These are phyloP conservation scores for Spathaspora sp. DNA, from an alignment of 805 yeast species.

Conservation along the genomic window DNA sequence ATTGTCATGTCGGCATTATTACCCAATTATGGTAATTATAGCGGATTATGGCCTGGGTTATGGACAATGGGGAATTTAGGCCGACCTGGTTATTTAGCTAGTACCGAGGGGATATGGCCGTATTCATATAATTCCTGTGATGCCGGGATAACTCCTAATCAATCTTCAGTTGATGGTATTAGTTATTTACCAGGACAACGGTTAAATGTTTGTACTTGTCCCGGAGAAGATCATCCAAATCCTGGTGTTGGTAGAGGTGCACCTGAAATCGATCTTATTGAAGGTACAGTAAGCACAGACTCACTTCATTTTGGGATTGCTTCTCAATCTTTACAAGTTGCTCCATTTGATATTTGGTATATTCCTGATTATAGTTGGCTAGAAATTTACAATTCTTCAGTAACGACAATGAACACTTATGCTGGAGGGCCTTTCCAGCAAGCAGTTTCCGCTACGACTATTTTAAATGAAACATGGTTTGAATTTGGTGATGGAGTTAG, in stretches of 20 bases:
- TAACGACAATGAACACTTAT: slow-evolving; percentile 81
- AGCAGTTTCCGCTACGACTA: slow-evolving; percentile 83
- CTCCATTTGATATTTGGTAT: slow-evolving; percentile 95
- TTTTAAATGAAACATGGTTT: slow-evolving; percentile 81
- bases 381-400: slow-evolving; percentile 62
- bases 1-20: slow-evolving; percentile 29
- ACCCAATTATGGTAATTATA: slow-evolving; percentile 33
- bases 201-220: slow-evolving; percentile 31
- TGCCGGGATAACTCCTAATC: slow-evolving; percentile 93
- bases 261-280: slow-evolving; percentile 82
- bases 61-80: slow-evolving; percentile 42
- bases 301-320: slow-evolving; percentile 56
- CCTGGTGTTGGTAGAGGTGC: slow-evolving; percentile 37
- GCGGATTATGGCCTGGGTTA: slow-evolving; percentile 41
- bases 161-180: slow-evolving; percentile 51
- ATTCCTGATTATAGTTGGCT: slow-evolving; percentile 81
- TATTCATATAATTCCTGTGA: slow-evolving; percentile 84
- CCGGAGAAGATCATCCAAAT: slow-evolving; percentile 35
- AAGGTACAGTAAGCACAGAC: slow-evolving; percentile 68
- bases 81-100: slow-evolving; percentile 35
- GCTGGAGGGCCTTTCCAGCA: slow-evolving; percentile 93
- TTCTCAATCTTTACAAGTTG: slow-evolving; percentile 88
- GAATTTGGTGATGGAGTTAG: slow-evolving; percentile 52
- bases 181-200: slow-evolving; percentile 38
- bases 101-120: slow-evolving; percentile 41